Evolutionary conservation across 1,284 basidiomycete genomes (phyloP).

Genomic region (Cryptococcus sp.): DNA sequence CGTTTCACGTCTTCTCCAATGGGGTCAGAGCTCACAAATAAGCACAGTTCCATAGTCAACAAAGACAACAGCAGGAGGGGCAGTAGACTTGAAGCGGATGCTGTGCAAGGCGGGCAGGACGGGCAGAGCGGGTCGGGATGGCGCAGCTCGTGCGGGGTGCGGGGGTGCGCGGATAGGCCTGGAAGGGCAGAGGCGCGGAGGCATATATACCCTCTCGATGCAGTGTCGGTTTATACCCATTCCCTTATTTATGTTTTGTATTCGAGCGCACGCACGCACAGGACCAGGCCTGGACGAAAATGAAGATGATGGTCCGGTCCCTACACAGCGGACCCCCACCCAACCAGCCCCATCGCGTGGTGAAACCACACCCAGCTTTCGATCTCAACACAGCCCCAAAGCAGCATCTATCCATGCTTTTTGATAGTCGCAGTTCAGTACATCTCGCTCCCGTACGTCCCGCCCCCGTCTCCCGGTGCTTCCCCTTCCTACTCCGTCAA

Average conservation of each 20-base stretch:
- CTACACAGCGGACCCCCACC: too few species aligned
- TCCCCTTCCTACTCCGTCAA: background rate
- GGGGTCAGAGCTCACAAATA: background rate
- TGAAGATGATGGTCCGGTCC: too few species aligned
- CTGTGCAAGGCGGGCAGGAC: background rate
- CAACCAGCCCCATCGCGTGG: too few species aligned
- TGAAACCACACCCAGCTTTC: too few species aligned
- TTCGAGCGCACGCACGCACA: too few species aligned
- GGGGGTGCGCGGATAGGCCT: too few species aligned
- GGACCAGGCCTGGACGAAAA: too few species aligned
- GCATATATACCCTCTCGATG: too few species aligned
- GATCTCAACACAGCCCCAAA: background rate
- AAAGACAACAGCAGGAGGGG: conserved; percentile 20
- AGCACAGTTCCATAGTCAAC: conserved; percentile 49
- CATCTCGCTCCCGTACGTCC: background rate
- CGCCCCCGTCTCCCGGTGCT: background rate
- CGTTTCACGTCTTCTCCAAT: background rate
- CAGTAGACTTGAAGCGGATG: background rate
- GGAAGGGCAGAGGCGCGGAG: too few species aligned
- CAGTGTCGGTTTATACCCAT: background rate
- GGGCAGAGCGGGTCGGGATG: background rate
- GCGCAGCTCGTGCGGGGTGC: too few species aligned
- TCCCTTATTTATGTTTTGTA: background rate
- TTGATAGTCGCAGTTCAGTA: background rate
- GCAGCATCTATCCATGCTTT: background rate